Conservation (phyloP, 176 grass and related monocot species). For the Avena insularis region DNA sequence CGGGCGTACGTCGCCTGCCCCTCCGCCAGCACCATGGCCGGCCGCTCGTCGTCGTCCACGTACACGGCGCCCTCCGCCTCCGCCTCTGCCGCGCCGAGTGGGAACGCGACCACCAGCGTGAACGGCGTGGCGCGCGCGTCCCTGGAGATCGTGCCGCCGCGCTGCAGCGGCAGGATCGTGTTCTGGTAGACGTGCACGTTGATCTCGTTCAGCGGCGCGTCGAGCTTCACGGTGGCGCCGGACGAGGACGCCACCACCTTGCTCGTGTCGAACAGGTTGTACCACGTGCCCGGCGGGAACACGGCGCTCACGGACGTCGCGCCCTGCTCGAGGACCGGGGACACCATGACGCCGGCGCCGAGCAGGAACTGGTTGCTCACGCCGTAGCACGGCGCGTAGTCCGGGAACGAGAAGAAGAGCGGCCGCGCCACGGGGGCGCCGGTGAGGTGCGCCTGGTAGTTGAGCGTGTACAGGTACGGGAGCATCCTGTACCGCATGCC, state of each 20-base stretch:
- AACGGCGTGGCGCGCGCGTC: constrained; percentile 76
- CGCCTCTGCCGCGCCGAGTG: constrained; percentile 51
- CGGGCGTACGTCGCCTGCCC: constrained; percentile 72
- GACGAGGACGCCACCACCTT: constrained; percentile 60
- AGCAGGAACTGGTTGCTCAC: constrained; percentile 86
- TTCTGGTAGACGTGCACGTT: constrained; percentile 87
- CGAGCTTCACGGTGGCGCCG: constrained; percentile 40
- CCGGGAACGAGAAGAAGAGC: constrained; percentile 90
- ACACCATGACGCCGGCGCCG: constrained; percentile 81
- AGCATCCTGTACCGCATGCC: constrained; percentile 81
- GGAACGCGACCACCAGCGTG: constrained; percentile 81
- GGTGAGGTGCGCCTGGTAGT: constrained; percentile 70
- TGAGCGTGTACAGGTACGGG: constrained; percentile 87
- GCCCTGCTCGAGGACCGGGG: constrained; percentile 71
- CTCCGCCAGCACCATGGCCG: constrained; percentile 74
- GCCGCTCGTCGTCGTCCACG: constrained; percentile 91
- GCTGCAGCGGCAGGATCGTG: constrained; percentile 87
- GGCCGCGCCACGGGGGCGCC: constrained; percentile 86
- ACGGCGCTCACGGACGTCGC: constrained; percentile 62
- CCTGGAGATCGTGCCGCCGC: constrained; percentile 67
- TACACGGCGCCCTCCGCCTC: constrained; percentile 71
- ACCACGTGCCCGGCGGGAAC: constrained; percentile 91
- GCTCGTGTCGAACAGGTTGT: constrained; percentile 82
- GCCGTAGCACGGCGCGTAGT: constrained; percentile 69
- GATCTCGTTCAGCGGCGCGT: constrained; percentile 72